Base-by-base conservation (phyloP, 1,284 basidiomycete genomes). In the Agaricales sp. region DNA sequence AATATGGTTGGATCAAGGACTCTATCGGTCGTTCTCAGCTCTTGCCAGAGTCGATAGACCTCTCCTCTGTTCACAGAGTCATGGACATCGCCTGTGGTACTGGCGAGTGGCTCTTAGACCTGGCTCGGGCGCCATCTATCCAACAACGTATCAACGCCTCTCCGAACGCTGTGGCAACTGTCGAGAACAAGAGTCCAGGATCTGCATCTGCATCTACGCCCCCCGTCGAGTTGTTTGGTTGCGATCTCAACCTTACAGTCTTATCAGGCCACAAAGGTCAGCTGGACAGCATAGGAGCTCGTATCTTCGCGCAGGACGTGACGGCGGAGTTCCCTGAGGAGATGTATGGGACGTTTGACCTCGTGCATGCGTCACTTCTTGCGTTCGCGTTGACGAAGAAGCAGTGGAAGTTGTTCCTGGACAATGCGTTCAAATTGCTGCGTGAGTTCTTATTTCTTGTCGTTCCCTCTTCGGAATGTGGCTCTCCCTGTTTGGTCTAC, bases 51-150 rank as follows among this genome's bases (percentile, higher is more conserved):
- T 11, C 16, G 8, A 18, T 41, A 6, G 16, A 41, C 8, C 8
- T 41, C 16, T n/a, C 39, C 4, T 8, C 6, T 4, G 16, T 41
- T 20, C 13, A 41, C 39, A 41, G 39, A 16, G 19, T 41, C 39
- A 41, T 41, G n/a, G 39, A 41, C 39, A 20, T 41, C 39, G 16
- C 39, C 8, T 41, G 39, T 20, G 39, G 39, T 41, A 41, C 39
- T 41, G 39, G 39, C 4, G 39, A 41, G 18, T 41, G 39, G 39
- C 4, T 41, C n/a, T 16, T n/a, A 16, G 39, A 41, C 19, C 16
- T 41, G 8, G 16, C 39, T 20, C 16, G 8, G 6, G 8, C 18
- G 6, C 39, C 39, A 6, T 8, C n/a, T 11, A 41, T 41, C 19
- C 39, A 20, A 18, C 6, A 41, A 16, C n/a, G n/a, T n/a, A n/a